Conservation (phyloP, 192 early-diverging fungal genomes). For the Diversispora epigaea region DNA sequence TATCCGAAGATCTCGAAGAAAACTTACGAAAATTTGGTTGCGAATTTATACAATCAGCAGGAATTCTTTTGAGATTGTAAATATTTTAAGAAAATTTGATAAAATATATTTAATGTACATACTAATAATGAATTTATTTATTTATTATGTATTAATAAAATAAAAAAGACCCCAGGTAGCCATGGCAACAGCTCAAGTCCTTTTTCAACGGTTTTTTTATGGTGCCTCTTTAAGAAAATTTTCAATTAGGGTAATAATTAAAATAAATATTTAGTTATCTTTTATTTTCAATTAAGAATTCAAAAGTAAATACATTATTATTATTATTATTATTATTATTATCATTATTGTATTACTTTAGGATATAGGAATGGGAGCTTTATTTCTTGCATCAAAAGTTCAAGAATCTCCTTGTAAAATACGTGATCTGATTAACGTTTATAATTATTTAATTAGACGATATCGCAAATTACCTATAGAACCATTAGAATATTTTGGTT, state of each 20-base stretch:
- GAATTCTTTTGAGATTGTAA: conserved; percentile 77
- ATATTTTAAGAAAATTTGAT: background rate
- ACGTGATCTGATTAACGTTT: conserved; percentile 78
- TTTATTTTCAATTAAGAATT: background rate
- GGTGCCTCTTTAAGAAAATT: conserved; percentile 72
- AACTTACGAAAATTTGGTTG: conserved; percentile 76
- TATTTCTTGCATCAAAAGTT: conserved; percentile 77
- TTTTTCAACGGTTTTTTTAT: conserved; percentile 93
- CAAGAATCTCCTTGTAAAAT: conserved; percentile 81
- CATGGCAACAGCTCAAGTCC: conserved; percentile 93
- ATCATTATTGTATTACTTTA: conserved; percentile 22
- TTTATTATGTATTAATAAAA: too few relatives aligned
- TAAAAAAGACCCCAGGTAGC: conserved; percentile 82
- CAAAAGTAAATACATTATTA: background rate
- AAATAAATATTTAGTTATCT: background rate
- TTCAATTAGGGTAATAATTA: conserved; percentile 57
- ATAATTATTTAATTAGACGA: conserved; percentile 68
- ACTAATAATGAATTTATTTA: background rate
- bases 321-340: background rate
- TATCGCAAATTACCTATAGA: conserved; percentile 49
- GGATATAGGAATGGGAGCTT: conserved; percentile 68
- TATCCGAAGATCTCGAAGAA: conserved; percentile 65
- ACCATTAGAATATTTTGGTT: conserved; percentile 60
- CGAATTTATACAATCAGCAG: conserved; percentile 80
- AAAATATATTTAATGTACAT: conserved; percentile 2